These are phyloP conservation scores for Keithomyces neogunnii DNA, from an alignment of 2,329 filamentous ascomycete species.

Conservation along the genomic window DNA sequence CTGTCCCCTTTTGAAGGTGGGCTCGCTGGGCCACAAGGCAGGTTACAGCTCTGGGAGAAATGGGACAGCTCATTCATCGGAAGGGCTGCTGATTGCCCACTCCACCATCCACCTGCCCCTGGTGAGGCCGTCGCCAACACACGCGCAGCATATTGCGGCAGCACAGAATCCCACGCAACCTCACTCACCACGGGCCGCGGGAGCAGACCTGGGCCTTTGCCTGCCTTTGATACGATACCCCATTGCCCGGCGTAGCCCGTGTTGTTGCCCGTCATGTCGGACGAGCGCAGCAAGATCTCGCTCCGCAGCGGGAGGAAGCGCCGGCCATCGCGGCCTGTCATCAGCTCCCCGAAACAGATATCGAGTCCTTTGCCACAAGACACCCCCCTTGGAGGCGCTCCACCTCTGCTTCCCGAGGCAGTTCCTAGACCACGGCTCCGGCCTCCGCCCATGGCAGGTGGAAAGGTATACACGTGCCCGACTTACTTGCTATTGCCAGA, in stretches of 20 bases:
- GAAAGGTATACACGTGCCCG: constrained; percentile 36
- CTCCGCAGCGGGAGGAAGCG: constrained; percentile 53
- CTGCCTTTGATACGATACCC: not conserved
- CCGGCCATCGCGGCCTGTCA: constrained; percentile 37
- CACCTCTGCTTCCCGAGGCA: constrained; percentile 14
- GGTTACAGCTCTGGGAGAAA: too few relatives aligned
- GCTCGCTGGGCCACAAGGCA: not conserved
- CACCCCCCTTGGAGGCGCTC: constrained; percentile 24
- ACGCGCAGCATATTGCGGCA: too few relatives aligned
- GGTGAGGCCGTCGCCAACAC: too few relatives aligned
- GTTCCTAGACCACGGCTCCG: constrained; percentile 33
- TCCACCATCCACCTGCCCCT: too few relatives aligned
- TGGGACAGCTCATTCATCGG: too few relatives aligned
- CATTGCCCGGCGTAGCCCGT: not conserved
- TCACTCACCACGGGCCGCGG: not conserved
- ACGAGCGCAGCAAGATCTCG: constrained; percentile 54
- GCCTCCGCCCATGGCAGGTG: constrained; percentile 42
- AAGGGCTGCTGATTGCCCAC: too few relatives aligned
- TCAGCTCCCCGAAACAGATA: constrained; percentile 56
- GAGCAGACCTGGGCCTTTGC: not conserved
- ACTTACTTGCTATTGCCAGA: constrained; percentile 6
- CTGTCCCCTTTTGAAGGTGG: not conserved
- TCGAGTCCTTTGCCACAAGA: constrained; percentile 50
- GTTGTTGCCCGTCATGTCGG: constrained; percentile 40
- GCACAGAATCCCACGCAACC: not conserved